These are phyloP conservation scores for Rhinocladiella mackenziei DNA, from an alignment of 2,329 filamentous ascomycete species.

Conservation along the genomic window DNA sequence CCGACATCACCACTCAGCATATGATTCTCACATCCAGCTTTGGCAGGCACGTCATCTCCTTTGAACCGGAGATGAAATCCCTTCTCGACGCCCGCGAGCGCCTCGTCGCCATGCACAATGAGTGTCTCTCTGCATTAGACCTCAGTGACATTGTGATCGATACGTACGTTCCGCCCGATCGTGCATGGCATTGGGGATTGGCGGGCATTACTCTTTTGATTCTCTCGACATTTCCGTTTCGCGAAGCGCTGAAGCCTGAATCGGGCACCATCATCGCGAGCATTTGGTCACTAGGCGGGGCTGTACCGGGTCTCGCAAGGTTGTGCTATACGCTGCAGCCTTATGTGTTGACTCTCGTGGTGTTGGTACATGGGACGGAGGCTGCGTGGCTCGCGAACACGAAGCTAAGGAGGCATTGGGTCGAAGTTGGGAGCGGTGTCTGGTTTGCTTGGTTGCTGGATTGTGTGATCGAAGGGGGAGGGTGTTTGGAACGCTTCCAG, in stretches of 20 bases:
- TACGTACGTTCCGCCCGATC: conserved; percentile 47
- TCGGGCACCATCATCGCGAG: conserved; percentile 45
- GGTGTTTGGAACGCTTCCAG: conserved; percentile 13
- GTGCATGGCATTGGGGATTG: conserved; percentile 16
- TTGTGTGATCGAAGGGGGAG: conserved; percentile 51
- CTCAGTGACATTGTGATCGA: conserved; percentile 55
- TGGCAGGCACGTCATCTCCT: conserved; percentile 51
- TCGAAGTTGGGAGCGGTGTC: conserved; percentile 45
- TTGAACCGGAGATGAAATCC: conserved; percentile 66
- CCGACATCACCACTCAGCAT: conserved; percentile 60
- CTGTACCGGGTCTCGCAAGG: conserved; percentile 56
- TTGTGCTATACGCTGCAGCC: conserved; percentile 59
- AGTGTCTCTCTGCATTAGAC: conserved; percentile 57
- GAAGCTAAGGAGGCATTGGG: conserved; percentile 50
- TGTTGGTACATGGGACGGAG: conserved; percentile 65
- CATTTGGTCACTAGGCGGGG: conserved; percentile 42
- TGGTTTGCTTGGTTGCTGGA: conserved; percentile 55
- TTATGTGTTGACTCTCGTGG: conserved; percentile 55
- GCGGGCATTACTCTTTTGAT: conserved; percentile 38
- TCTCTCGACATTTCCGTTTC: conserved; percentile 52
- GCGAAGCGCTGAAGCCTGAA: conserved; percentile 52
- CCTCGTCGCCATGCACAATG: conserved; percentile 68
- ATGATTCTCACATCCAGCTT: conserved; percentile 59
- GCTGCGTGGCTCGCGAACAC: conserved; percentile 44
- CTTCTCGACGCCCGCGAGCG: conserved; percentile 65